Base-by-base conservation (phyloP, 257 asterid species). In the Solanum medicagineum region DNA sequence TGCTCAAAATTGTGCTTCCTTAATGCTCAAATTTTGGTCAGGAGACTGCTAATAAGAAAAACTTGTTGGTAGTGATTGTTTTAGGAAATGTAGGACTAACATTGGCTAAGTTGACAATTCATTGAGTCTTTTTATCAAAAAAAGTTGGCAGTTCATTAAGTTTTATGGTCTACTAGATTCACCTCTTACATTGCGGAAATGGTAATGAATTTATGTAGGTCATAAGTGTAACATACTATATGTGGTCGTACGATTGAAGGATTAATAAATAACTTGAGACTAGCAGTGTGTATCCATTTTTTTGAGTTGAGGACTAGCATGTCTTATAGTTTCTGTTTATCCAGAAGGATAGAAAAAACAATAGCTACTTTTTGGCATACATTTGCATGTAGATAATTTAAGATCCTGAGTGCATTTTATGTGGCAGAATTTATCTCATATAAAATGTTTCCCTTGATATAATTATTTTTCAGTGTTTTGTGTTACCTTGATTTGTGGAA, bases 111-210 rank as follows among this genome's bases (percentile, higher is more conserved):
- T 66, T 66, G 75, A 68, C 11, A 68, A 9, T 8, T 45, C 85
- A 81, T 93, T 95, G 42, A n/a, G 97, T 94, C 73, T 88, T 93
- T 7, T 91, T 83, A 8, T 45, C 12, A 45, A 45, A 8, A 45
- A 8, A 22, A 22, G 69, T 62, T 62, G 36, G 24, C 3, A 22
- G 69, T 62, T 62, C 36, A 62, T 62, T 22, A 10, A 45, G 51
- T 45, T 45, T 45, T 63, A 63, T 70, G 1, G 53, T 19, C n/a
- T 19, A 42, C 12, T 40, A 70, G 79, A 68, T 36, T 69, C 47
- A n/a, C 13, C 11, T 68, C n/a, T 40, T 40, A 10, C 3, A 40
- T 16, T 19, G 8, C 54, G 6, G 13, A 70, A 17, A 19, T 20
- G 80, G 9, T 17, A 42, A 42, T 36, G 12, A 17, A 36, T 69